A percentile compares a stretch with the other conserved stretches of the same genome.
Conservation (phyloP, 228 moss, liverwort and hornwort genomes). For the Sphagnum magellanicum region DNA sequence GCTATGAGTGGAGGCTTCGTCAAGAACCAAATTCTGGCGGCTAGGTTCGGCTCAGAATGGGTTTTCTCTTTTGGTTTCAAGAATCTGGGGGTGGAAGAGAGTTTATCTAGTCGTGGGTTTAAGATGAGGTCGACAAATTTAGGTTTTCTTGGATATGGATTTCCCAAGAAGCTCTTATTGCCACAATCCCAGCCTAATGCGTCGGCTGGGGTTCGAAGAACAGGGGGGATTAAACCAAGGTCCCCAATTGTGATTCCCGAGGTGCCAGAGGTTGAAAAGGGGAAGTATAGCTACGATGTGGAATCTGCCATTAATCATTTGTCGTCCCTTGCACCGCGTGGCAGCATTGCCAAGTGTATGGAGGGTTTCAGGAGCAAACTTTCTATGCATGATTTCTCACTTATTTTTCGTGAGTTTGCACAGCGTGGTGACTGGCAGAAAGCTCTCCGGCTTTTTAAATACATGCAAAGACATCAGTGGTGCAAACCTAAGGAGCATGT, state of each 20-base stretch:
- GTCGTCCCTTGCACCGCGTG: conserved; percentile 75
- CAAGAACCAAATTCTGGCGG: too few relatives aligned
- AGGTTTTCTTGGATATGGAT: too few relatives aligned
- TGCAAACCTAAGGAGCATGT: conserved; percentile 98
- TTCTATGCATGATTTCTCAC: conserved; percentile 81
- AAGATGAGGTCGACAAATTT: too few relatives aligned
- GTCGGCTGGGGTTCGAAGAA: conserved; percentile 12
- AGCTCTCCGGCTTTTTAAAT: conserved; percentile 84
- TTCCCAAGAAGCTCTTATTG: too few relatives aligned
- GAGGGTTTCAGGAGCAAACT: conserved; percentile 74
- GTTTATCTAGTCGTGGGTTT: too few relatives aligned
- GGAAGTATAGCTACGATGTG: conserved; percentile 84
- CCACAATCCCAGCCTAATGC: too few relatives aligned
- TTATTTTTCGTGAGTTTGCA: conserved; percentile 93
- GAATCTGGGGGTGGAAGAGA: too few relatives aligned
- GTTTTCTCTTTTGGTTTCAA: too few relatives aligned
- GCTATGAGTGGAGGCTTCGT: too few relatives aligned
- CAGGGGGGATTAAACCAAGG: conserved; percentile 25
- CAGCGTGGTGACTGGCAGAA: conserved; percentile 94
- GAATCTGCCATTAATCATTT: conserved; percentile 81
- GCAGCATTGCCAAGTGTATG: conserved; percentile 91
- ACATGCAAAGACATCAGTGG: conserved; percentile 99
- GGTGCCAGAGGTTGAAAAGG: conserved; percentile 61
- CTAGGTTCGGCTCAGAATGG: too few relatives aligned
- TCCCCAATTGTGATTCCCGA: conserved; percentile 29